Conservation (phyloP, 495 filamentous ascomycete genomes). For the Annulohypoxylon moriforme region DNA sequence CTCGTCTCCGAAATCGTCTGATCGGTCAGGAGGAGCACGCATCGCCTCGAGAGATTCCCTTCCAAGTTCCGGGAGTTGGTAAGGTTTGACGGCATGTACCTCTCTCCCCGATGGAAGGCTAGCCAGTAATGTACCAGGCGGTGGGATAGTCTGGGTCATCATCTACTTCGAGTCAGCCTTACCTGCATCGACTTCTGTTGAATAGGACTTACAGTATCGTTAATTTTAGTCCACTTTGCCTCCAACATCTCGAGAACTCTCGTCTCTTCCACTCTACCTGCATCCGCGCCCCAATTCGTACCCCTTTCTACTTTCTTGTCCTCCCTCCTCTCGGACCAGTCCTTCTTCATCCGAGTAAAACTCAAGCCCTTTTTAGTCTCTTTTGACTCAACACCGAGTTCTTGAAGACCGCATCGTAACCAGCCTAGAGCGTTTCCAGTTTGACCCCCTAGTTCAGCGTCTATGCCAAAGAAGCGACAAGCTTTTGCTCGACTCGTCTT, state of each 20-base stretch:
- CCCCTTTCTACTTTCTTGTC: constrained; percentile 76
- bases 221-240: constrained; percentile 89
- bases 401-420: constrained; percentile 76
- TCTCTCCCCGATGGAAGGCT: constrained; percentile 89
- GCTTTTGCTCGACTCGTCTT: constrained; percentile 81
- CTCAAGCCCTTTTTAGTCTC: constrained; percentile 61
- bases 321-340: constrained; percentile 74
- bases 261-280: constrained; percentile 84
- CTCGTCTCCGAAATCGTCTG: constrained; percentile 60
- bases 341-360: constrained; percentile 76
- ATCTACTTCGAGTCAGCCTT: constrained; percentile 64
- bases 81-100: constrained; percentile 74
- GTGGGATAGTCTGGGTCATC: constrained; percentile 80
- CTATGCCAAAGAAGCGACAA: constrained; percentile 89
- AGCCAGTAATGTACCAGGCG: constrained; percentile 73
- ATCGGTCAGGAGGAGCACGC: constrained; percentile 58
- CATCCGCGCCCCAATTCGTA: constrained; percentile 81
- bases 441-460: constrained; percentile 83
- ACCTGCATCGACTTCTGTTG: neutral
- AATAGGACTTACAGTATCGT: constrained; percentile 79
- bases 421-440: constrained; percentile 86
- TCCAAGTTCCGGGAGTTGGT: constrained; percentile 67
- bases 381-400: constrained; percentile 69
- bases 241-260: constrained; percentile 87
- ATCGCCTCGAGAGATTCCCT: constrained; percentile 66